phyloP scores from a whole-genome alignment of 495 filamentous ascomycete genomes.

The Aspergillus bridgeri region DNA sequence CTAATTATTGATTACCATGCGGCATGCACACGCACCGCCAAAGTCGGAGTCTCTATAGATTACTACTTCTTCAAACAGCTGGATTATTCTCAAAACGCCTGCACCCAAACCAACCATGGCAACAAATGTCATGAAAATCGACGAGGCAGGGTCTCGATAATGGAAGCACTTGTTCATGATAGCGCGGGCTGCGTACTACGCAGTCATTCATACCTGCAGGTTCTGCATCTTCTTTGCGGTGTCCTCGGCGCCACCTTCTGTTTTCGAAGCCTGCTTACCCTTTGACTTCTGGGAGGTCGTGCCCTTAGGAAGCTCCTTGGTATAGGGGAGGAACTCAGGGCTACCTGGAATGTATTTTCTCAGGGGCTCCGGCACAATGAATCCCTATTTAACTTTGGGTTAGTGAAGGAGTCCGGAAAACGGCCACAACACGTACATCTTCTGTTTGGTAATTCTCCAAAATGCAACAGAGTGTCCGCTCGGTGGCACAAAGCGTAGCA shows the following conservation, averaged over 20 bases:
- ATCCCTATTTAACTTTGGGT: constrained; percentile 51
- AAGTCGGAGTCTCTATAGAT: too few relatives aligned
- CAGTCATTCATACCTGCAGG: constrained; percentile 32
- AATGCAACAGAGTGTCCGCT: constrained; percentile 88
- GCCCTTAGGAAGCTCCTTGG: constrained; percentile 77
- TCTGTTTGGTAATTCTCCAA: constrained; percentile 96
- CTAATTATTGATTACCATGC: too few relatives aligned
- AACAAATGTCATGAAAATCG: too few relatives aligned
- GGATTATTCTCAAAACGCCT: too few relatives aligned
- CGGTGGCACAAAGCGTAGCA: constrained; percentile 87
- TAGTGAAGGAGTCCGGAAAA: background rate
- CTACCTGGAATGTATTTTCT: constrained; percentile 89
- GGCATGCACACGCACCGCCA: too few relatives aligned
- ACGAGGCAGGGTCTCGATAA: too few relatives aligned
- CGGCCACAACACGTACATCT: constrained; percentile 51
- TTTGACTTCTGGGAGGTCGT: constrained; percentile 59
- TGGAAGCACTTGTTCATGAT: too few relatives aligned
- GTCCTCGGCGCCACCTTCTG: constrained; percentile 24
- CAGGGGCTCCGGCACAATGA: constrained; percentile 81
- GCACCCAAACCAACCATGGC: too few relatives aligned
- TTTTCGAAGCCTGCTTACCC: constrained; percentile 33
- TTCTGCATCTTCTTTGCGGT: constrained; percentile 39
- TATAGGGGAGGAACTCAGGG: constrained; percentile 82
- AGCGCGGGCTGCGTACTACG: background rate
- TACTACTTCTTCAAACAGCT: too few relatives aligned